phyloP scores from a whole-genome alignment of 176 grass and related monocot species.

The Oryza glaberrima region DNA sequence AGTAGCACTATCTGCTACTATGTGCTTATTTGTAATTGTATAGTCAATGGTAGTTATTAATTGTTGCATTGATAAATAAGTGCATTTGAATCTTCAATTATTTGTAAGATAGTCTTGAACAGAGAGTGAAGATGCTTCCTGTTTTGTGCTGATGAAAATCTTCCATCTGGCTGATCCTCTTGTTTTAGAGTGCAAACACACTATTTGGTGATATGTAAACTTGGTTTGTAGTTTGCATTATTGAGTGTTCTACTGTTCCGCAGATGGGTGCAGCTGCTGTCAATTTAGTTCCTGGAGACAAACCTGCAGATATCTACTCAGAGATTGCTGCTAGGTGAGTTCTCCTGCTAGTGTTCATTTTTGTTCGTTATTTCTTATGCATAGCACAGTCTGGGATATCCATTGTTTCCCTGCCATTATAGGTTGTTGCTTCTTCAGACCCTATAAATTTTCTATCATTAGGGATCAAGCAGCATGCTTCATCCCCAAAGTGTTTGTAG shows the following conservation, averaged over 20 bases:
- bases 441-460: background rate
- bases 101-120: constrained; percentile 22
- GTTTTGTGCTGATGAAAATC: background rate
- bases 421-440: background rate
- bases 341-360: background rate
- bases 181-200: constrained; percentile 22
- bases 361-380: background rate
- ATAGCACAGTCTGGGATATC: background rate
- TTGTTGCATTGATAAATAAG: background rate
- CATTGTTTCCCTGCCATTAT: background rate
- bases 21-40: constrained; percentile 23
- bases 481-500: background rate
- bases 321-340: constrained; percentile 85
- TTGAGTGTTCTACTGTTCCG: constrained; percentile 24
- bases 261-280: constrained; percentile 90
- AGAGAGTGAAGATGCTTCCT: background rate
- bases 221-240: constrained; percentile 3
- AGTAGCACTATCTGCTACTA: constrained; percentile 9
- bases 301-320: constrained; percentile 95
- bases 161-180: background rate
- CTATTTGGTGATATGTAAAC: constrained; percentile 29
- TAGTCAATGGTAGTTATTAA: constrained; percentile 1
- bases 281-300: constrained; percentile 87
- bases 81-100: background rate
- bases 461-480: background rate